A percentile compares a stretch with the other conserved stretches of the same genome.
Evolutionary conservation across 768 basidiomycete species (phyloP).

Genomic region (Termitomyces titanicus): DNA sequence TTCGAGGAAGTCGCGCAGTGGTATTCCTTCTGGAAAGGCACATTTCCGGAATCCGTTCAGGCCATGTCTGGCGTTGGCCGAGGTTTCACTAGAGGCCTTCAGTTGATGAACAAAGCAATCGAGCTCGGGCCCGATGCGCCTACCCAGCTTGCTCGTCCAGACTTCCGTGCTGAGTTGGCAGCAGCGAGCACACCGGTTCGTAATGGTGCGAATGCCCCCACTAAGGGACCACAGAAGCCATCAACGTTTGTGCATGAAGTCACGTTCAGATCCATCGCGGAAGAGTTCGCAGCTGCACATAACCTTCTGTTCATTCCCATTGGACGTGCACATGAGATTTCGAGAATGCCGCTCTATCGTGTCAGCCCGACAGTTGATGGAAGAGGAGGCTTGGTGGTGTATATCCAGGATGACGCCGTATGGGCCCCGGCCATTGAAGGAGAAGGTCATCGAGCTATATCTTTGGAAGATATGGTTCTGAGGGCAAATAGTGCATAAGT

Average conservation of each 20-base stretch:
- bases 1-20: slow-evolving; percentile 92
- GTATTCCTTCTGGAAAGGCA: slow-evolving; percentile 86
- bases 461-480: slow-evolving; percentile 85
- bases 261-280: slow-evolving; percentile 90
- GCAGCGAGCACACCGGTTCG: slow-evolving; percentile 24
- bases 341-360: slow-evolving; percentile 87
- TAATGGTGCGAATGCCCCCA: slow-evolving; percentile 21
- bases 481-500: slow-evolving; percentile 36
- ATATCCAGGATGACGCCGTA: slow-evolving; percentile 90
- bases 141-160: slow-evolving; percentile 62
- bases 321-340: slow-evolving; percentile 78
- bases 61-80: slow-evolving; percentile 60
- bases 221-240: slow-evolving; percentile 31
- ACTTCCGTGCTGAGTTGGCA: slow-evolving; percentile 48
- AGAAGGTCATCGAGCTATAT: slow-evolving; percentile 71
- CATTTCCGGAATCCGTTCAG: slow-evolving; percentile 71
- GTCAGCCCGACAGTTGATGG: slow-evolving; percentile 79
- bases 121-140: slow-evolving; percentile 80
- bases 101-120: slow-evolving; percentile 93
- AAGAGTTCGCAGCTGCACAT: slow-evolving; percentile 81
- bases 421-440: slow-evolving; percentile 65
- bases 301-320: slow-evolving; percentile 89
- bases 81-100: slow-evolving; percentile 85
- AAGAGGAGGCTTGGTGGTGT: slow-evolving; percentile 83
- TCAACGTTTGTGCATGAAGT: slow-evolving; percentile 72